Percentiles rank a stretch among this genome's conserved stretches.
Conservation (phyloP, 1,139 yeast genomes). For the Kodamaea sp. region DNA sequence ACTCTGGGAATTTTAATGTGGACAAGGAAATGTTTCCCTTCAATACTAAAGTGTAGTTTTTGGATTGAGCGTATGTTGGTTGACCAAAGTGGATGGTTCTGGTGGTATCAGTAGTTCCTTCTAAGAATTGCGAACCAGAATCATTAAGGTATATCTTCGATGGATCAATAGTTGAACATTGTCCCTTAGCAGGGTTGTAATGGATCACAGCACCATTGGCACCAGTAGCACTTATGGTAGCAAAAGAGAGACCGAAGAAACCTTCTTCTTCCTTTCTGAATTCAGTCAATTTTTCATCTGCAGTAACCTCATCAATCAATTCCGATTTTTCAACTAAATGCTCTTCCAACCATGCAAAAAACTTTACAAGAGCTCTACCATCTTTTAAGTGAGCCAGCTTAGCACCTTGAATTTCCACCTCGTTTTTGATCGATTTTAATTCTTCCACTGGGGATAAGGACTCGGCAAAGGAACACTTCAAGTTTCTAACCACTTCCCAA, state of each 20-base stretch:
- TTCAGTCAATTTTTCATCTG: conserved; percentile 66
- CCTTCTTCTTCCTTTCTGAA: conserved; percentile 62
- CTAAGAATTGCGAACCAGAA: conserved; percentile 90
- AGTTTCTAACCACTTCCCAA: conserved; percentile 74
- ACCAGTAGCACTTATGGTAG: conserved; percentile 91
- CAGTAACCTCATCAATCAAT: conserved; percentile 75
- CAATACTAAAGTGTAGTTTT: conserved; percentile 83
- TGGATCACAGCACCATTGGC: conserved; percentile 93
- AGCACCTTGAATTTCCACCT: conserved; percentile 73
- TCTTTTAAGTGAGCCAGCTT: conserved; percentile 80
- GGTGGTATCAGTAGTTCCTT: conserved; percentile 96
- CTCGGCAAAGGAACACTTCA: conserved; percentile 43
- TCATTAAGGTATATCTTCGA: conserved; percentile 81
- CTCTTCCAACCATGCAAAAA: conserved; percentile 85
- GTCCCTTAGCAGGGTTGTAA: conserved; percentile 68
- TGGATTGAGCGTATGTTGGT: conserved; percentile 68
- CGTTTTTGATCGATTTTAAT: conserved; percentile 78
- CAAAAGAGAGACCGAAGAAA: conserved; percentile 85
- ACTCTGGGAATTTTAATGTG: conserved; percentile 77
- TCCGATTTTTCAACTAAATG: conserved; percentile 55
- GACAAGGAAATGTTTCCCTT: conserved; percentile 90
- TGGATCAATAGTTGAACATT: conserved; percentile 70
- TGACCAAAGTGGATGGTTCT: conserved; percentile 81
- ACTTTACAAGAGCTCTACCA: conserved; percentile 77
- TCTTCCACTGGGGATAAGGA: conserved; percentile 64